Base-by-base conservation (phyloP, 2,329 filamentous ascomycete species). In the Phialophora chinensis region DNA sequence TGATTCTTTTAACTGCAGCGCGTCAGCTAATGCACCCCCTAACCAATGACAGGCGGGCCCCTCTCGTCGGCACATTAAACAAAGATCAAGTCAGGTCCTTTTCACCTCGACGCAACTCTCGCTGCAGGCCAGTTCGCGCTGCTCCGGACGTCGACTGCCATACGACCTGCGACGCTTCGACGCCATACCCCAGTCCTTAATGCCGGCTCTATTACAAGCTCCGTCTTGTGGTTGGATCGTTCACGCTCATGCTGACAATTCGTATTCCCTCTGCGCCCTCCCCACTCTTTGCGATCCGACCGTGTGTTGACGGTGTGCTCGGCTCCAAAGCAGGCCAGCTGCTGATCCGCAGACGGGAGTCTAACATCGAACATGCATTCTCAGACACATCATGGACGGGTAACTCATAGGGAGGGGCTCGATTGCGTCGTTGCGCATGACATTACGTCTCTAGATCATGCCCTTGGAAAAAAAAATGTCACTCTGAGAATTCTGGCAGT, bases 51-150 rank as follows among this genome's bases (percentile, higher is more conserved):
- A 44, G 38, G 38, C 38, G 17, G 38, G 1, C 38, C 38, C 31
- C 49, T 62, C 11, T 42, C 59, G 20, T 62, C 59, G 59, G 59
- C 59, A 62, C 47, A 35, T 62, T 59, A 59, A 59, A 60, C 57
- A 49, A 49, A 61, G 59, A 61, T 42, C 31, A 38, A 53, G 33
- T 31, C 23, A 61, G 50, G 44, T 53, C 47, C 25, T n/a, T 44
- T 61, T 61, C 38, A 17, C 58, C 44, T 23, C 17, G 27, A 49
- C 27, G 17, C 47, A 31, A 31, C 42, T 49, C 25, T 29, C 42
- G 20, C 38, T 49, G 14, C 29, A 25, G 25, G 20, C 53, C 53
- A 56, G 55, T 20, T 12, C 8, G 35, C 55, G 35, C 33, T 44
- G 27, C 27, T 12, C 27, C 49, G 11, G 52, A 20, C 33, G 47